Evolutionary conservation across 2,329 filamentous ascomycete species (phyloP).

Genomic region (Mycogone perniciosa): DNA sequence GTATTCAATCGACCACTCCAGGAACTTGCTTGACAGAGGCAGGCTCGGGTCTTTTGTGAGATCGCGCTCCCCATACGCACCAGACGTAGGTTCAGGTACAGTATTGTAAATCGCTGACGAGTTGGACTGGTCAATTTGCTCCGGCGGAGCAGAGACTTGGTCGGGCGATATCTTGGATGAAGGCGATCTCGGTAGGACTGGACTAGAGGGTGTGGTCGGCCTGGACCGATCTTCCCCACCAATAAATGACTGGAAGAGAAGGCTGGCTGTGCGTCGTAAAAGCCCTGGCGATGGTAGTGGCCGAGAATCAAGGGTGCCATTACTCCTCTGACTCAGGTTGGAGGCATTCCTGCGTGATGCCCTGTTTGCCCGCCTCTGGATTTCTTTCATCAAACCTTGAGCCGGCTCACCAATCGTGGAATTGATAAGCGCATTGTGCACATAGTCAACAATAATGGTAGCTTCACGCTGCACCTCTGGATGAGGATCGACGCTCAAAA

Average conservation of each 20-base stretch:
- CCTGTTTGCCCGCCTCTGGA: conserved; percentile 47
- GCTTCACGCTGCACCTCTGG: conserved; percentile 87
- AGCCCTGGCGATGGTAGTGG: conserved; percentile 51
- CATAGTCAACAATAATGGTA: conserved; percentile 75
- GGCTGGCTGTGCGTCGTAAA: conserved; percentile 57
- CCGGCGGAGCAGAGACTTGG: conserved; percentile 52
- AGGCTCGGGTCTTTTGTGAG: conserved; percentile 54
- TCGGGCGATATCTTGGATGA: conserved; percentile 36
- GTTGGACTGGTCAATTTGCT: conserved; percentile 64
- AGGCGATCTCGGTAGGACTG: conserved; percentile 24
- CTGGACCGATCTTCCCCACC: conserved; percentile 40
- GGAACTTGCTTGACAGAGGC: conserved; percentile 74
- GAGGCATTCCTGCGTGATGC: conserved; percentile 39
- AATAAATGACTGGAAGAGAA: conserved; percentile 54
- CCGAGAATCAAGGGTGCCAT: conserved; percentile 32
- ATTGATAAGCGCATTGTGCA: conserved; percentile 70
- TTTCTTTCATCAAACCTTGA: conserved; percentile 68
- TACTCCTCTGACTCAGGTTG: conserved; percentile 38
- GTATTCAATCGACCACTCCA: conserved; percentile 96
- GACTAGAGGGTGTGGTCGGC: conserved; percentile 26
- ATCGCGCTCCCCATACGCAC: conserved; percentile 61
- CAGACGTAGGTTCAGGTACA: conserved; percentile 72
- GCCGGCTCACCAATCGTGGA: conserved; percentile 69
- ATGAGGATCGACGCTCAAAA: conserved; percentile 88
- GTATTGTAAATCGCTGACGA: conserved; percentile 66